phyloP scores from a whole-genome alignment of 106 monocot species.

The Dendrobium officinale region DNA sequence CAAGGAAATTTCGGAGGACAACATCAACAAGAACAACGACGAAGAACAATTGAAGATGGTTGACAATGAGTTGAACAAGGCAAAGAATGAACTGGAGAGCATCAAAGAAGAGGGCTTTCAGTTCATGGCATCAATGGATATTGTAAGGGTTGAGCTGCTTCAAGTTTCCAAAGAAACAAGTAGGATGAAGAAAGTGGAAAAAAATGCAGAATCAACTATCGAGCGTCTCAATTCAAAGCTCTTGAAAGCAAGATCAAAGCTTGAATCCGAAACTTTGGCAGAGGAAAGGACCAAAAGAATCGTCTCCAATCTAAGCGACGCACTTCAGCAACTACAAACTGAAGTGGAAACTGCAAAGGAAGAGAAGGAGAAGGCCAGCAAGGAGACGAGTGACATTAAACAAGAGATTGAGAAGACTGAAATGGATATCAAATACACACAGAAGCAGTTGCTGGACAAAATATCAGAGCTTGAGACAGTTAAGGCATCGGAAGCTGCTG shows the following conservation, averaged over 20 bases:
- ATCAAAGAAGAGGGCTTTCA: slow-evolving; percentile 62
- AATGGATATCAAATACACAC: slow-evolving; percentile 9
- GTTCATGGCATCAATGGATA: slow-evolving; percentile 71
- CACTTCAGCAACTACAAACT: slow-evolving; percentile 34
- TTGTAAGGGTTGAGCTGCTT: slow-evolving; percentile 36
- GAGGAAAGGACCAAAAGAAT: slow-evolving; percentile 43
- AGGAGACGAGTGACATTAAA: slow-evolving; percentile 24
- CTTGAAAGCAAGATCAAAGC: slow-evolving; percentile 50
- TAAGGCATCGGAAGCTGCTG: slow-evolving; percentile 52
- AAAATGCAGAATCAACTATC: slow-evolving; percentile 41
- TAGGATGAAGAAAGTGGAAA: slow-evolving; percentile 33
- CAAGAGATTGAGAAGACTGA: slow-evolving; percentile 22
- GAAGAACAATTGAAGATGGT: slow-evolving; percentile 1
- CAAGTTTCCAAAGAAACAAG: slow-evolving; percentile 23
- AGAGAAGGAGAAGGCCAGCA: slow-evolving; percentile 23
- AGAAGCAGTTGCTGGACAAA: slow-evolving; percentile 30
- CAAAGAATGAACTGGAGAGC: slow-evolving; percentile 43
- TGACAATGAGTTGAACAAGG: slow-evolving; percentile 31
- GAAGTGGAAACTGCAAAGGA: slow-evolving; percentile 35
- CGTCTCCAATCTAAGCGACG: slow-evolving; percentile 31
- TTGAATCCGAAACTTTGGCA: slow-evolving; percentile 31
- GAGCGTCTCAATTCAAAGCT: slow-evolving; percentile 58
- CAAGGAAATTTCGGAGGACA: neutral
- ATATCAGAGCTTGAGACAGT: slow-evolving; percentile 39
- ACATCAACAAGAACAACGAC: slow-evolving; percentile 5